A percentile compares a stretch with the other conserved stretches of the same genome.
phyloP scores from a whole-genome alignment of 805 yeast genomes.

The Candida oleophila region DNA sequence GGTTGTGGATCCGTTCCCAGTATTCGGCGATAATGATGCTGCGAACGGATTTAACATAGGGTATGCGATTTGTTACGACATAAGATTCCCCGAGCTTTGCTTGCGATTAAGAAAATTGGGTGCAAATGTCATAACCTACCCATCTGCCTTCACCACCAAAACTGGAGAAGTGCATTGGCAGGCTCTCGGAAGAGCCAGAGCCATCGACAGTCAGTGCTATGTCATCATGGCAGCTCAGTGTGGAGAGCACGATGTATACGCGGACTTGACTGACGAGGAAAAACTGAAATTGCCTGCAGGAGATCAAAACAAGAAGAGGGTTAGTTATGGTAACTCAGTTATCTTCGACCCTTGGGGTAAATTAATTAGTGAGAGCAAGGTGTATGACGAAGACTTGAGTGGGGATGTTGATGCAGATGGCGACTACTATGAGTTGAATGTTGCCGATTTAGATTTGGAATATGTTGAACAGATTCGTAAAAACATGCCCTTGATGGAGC shows the following conservation, averaged over 20 bases:
- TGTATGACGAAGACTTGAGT: conserved; percentile 24
- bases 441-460: conserved; percentile 66
- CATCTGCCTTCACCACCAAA: conserved; percentile 89
- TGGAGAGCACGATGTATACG: conserved; percentile 65
- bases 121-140: conserved; percentile 76
- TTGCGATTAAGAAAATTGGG: conserved; percentile 62
- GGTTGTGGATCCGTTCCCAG: conserved; percentile 56
- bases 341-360: conserved; percentile 94
- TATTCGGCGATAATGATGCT: conserved; percentile 41
- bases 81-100: conserved; percentile 83
- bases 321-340: conserved; percentile 83
- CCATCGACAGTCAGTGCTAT: conserved; percentile 83
- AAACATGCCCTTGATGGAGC: conserved; percentile 77
- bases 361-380: conserved; percentile 52
- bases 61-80: conserved; percentile 78
- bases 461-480: conserved; percentile 50
- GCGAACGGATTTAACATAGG: conserved; percentile 49
- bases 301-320: conserved; percentile 43
- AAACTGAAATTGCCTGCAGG: conserved; percentile 12
- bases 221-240: conserved; percentile 89
- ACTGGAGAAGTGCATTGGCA: conserved; percentile 95
- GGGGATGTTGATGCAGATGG: conserved; percentile 26
- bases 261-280: conserved; percentile 23
- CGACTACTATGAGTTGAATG: conserved; percentile 42
- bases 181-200: conserved; percentile 74